A percentile compares a stretch with the other conserved stretches of the same genome.
phyloP scores from a whole-genome alignment of 768 basidiomycete genomes.

The Trametes cingulata region DNA sequence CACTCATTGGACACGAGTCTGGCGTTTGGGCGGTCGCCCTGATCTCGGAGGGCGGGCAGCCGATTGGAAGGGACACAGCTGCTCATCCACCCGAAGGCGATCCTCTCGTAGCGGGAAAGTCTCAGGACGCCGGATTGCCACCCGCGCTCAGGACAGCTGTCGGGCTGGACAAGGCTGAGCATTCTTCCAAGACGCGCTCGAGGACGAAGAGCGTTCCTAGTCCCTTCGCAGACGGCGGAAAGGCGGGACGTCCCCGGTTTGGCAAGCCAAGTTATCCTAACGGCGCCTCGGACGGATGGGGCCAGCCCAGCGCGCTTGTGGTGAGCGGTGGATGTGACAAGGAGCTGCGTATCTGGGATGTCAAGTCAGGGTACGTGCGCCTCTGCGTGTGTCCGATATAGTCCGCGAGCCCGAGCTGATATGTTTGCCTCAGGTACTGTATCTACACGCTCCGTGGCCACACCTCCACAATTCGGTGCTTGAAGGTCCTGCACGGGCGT shows the following conservation, averaged over 20 bases:
- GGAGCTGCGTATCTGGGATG: slow-evolving; percentile 90
- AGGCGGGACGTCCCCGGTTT: not conserved
- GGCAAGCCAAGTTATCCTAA: slow-evolving; percentile 28
- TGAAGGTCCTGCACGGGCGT: slow-evolving; percentile 82
- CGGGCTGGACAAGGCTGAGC: slow-evolving; percentile 6
- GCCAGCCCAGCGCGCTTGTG: slow-evolving; percentile 77
- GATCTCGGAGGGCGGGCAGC: slow-evolving; percentile 61
- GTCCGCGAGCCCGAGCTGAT: not conserved
- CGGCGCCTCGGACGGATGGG: slow-evolving; percentile 74
- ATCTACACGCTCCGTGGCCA: slow-evolving; percentile 83
- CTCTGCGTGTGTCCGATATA: not conserved
- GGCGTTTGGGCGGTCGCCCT: slow-evolving; percentile 95
- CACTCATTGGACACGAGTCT: slow-evolving; percentile 78
- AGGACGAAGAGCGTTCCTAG: slow-evolving; percentile 6
- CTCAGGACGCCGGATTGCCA: slow-evolving; percentile 13
- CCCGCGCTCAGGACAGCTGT: slow-evolving; percentile 12
- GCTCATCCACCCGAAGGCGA: slow-evolving; percentile 6
- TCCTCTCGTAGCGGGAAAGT: slow-evolving; percentile 7
- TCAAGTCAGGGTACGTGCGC: slow-evolving; percentile 68
- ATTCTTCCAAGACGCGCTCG: not conserved
- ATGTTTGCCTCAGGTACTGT: slow-evolving; percentile 46
- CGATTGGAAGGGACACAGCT: slow-evolving; percentile 15
- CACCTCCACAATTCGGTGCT: slow-evolving; percentile 86
- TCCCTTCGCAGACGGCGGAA: slow-evolving; percentile 15
- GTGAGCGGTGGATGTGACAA: slow-evolving; percentile 95